phyloP scores from a whole-genome alignment of 108 stramenopile species.

The Nitzschia palea region DNA sequence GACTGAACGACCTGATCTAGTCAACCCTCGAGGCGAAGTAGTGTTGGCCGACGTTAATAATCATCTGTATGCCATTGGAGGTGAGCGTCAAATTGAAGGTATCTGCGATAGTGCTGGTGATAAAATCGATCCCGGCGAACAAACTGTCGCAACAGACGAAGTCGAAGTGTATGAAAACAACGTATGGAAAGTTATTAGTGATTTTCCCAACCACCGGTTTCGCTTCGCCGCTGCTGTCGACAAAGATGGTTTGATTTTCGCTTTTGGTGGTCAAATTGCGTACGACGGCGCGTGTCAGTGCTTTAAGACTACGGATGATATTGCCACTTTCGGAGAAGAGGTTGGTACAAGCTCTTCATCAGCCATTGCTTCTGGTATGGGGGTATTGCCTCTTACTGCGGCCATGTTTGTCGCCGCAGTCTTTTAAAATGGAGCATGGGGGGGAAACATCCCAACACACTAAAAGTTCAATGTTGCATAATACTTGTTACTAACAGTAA shows the following conservation, averaged over 20 bases:
- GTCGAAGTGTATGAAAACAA: slow-evolving; percentile 53
- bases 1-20: slow-evolving; percentile 29
- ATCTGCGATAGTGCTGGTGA: slow-evolving; percentile 33
- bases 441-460: too few relatives aligned
- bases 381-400: too few relatives aligned
- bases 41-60: slow-evolving; percentile 52
- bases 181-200: slow-evolving; percentile 41
- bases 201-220: slow-evolving; percentile 58
- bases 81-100: slow-evolving; percentile 51
- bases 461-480: too few relatives aligned
- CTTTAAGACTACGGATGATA: slow-evolving; percentile 52
- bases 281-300: slow-evolving; percentile 63
- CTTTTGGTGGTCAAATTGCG: slow-evolving; percentile 73
- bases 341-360: background rate
- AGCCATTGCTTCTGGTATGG: background rate
- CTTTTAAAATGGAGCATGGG: too few relatives aligned
- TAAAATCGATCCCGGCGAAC: slow-evolving; percentile 28
- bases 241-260: slow-evolving; percentile 35
- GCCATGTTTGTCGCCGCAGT: too few relatives aligned
- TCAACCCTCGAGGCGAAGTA: slow-evolving; percentile 55
- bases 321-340: slow-evolving; percentile 30
- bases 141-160: slow-evolving; percentile 41
- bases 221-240: slow-evolving; percentile 60
- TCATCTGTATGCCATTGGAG: slow-evolving; percentile 66
- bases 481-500: too few relatives aligned